Evolutionary conservation across 495 filamentous ascomycete genomes (phyloP).

Genomic region (Penicillium nucicola): DNA sequence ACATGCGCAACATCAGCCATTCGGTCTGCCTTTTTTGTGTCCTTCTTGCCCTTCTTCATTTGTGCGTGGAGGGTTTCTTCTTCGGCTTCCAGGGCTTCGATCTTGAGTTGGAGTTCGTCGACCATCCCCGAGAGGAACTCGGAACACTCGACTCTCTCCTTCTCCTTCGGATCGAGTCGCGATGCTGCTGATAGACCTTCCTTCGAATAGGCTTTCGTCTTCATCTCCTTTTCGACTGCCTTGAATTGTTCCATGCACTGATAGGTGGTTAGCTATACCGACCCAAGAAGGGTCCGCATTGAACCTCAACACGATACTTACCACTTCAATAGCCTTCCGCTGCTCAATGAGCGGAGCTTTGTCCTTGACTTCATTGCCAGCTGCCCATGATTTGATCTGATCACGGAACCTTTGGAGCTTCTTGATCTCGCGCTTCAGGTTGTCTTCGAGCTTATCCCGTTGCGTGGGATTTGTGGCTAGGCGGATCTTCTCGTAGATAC

Average conservation of each 20-base stretch:
- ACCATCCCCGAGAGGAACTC: slow-evolving; percentile 84
- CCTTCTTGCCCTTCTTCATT: slow-evolving; percentile 91
- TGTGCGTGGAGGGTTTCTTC: slow-evolving; percentile 80
- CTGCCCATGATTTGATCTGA: slow-evolving; percentile 98
- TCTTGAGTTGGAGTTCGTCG: slow-evolving; percentile 90
- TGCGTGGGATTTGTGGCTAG: slow-evolving; percentile 86
- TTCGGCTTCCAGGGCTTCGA: slow-evolving; percentile 90
- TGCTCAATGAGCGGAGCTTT: slow-evolving; percentile 93
- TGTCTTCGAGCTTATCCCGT: slow-evolving; percentile 96
- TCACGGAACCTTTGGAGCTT: slow-evolving; percentile 96
- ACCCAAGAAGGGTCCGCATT: background rate
- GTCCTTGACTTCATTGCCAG: slow-evolving; percentile 97
- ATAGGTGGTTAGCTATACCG: slow-evolving; percentile 24
- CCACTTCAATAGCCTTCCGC: slow-evolving; percentile 92
- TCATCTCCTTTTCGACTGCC: slow-evolving; percentile 99
- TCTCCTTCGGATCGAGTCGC: slow-evolving; percentile 91
- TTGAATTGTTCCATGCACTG: slow-evolving; percentile 99
- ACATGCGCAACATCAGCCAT: slow-evolving; percentile 78
- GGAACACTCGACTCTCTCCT: slow-evolving; percentile 80
- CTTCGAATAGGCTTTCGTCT: slow-evolving; percentile 99
- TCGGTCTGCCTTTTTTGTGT: slow-evolving; percentile 75
- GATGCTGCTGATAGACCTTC: slow-evolving; percentile 87
- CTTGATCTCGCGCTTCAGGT: slow-evolving; percentile 98
- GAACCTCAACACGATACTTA: slow-evolving; percentile 32
- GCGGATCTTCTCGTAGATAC: slow-evolving; percentile 93